A percentile compares a stretch with the other conserved stretches of the same genome.
phyloP scores from a whole-genome alignment of 345 rosid genomes.

The Murraya koenigii region DNA sequence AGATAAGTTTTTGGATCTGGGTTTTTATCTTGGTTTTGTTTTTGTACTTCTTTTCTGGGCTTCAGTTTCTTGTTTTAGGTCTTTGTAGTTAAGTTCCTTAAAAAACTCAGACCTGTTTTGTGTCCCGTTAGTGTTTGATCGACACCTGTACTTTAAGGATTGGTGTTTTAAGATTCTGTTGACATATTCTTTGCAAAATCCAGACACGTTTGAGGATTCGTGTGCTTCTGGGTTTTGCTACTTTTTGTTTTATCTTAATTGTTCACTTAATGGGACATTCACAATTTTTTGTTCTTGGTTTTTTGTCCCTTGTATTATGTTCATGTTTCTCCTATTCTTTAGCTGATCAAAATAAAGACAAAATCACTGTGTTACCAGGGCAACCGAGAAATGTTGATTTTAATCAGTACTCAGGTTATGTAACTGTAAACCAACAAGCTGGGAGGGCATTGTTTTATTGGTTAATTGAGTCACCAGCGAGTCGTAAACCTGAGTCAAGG shows the following conservation, averaged over 20 bases:
- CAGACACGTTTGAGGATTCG: constrained; percentile 18
- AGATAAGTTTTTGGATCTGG: constrained; percentile 19
- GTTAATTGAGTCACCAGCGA: constrained; percentile 74
- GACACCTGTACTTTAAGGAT: not conserved
- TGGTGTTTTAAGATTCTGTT: constrained; percentile 6
- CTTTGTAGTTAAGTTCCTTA: not conserved
- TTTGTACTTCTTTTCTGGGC: not conserved
- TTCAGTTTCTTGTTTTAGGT: not conserved
- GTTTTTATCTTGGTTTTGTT: constrained; percentile 5
- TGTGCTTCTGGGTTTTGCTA: constrained; percentile 29
- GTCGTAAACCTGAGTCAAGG: constrained; percentile 55
- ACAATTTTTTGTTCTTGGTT: constrained; percentile 10
- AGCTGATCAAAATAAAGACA: constrained; percentile 55
- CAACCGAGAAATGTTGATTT: constrained; percentile 66
- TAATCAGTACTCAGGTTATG: constrained; percentile 82
- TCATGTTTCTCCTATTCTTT: constrained; percentile 25
- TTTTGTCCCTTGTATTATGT: constrained; percentile 26
- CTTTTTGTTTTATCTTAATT: constrained; percentile 14
- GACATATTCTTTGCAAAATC: constrained; percentile 9
- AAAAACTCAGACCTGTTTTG: not conserved
- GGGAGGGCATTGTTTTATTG: constrained; percentile 94
- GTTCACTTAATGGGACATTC: constrained; percentile 35
- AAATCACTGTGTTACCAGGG: constrained; percentile 66
- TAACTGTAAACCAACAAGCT: constrained; percentile 72
- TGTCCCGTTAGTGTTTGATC: not conserved